A percentile compares a stretch with the other conserved stretches of the same genome.
These are phyloP conservation scores for Nadsonia fulvescens DNA, from an alignment of 805 yeast genomes.

Conservation along the genomic window DNA sequence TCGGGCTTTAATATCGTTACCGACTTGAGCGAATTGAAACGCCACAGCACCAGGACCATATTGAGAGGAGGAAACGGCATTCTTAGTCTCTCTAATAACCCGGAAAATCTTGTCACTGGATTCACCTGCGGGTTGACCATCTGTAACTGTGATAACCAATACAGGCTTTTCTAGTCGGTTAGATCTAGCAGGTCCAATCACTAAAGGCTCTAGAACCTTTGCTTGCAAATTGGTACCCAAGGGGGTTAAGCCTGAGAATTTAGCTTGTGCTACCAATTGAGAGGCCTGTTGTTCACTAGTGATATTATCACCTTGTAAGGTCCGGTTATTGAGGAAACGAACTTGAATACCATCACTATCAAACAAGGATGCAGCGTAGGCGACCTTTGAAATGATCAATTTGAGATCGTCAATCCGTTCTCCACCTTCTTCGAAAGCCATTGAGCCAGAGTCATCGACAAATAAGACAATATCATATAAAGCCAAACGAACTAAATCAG, in stretches of 20 bases:
- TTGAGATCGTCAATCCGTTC: conserved; percentile 18
- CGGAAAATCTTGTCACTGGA: conserved; percentile 10
- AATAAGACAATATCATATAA: conserved; percentile 16
- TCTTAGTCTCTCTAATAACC: conserved; percentile 13
- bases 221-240: conserved; percentile 12
- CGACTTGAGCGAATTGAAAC: conserved; percentile 19
- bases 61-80: conserved; percentile 9
- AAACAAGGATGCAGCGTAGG: conserved; percentile 16
- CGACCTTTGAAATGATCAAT: conserved; percentile 14
- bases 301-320: conserved; percentile 12
- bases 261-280: conserved; percentile 10
- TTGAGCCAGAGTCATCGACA: conserved; percentile 19
- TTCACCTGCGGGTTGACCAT: conserved; percentile 19
- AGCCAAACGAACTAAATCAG: conserved; percentile 15
- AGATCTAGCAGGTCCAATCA: conserved; percentile 11
- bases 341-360: conserved; percentile 17
- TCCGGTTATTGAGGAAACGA: conserved; percentile 15
- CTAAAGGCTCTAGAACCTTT: conserved; percentile 16
- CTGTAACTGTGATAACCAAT: conserved; percentile 15
- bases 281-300: conserved; percentile 12
- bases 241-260: conserved; percentile 16
- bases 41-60: conserved; percentile 17
- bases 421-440: conserved; percentile 18
- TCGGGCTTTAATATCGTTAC: conserved; percentile 16
- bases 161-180: conserved; percentile 15